Evolutionary conservation across 768 basidiomycete genomes (phyloP), one percentile per base, ranked within the genome.

Genomic region (Tremella fuciformis): DNA sequence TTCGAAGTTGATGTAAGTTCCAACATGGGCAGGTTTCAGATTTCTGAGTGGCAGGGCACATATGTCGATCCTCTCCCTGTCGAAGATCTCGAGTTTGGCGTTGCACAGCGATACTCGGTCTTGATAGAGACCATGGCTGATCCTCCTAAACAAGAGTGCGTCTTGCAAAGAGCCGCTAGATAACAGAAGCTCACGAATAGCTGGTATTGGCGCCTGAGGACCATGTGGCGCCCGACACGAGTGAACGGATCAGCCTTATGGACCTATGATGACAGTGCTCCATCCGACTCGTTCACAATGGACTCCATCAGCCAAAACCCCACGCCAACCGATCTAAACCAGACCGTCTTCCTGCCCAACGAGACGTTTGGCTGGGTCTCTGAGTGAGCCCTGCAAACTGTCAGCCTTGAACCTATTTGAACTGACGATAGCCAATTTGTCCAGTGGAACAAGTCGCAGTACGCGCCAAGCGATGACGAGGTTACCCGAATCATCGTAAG

Each of bases 1-100:
- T 54, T 59, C 41, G 58, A 59, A 39, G 58, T 46, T 13, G 58
- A 59, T 25, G 58, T 59, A 42, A 59, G 58, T 38, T 3, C 13
- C 22, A 22, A 46, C 16, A 15, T 4, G 42, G 42, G n/a, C n/a
- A 46, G 22, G 22, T 22, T 8, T 4, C 42, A n/a, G 39, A 41
- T 41, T 11, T 15, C 22, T n/a, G 22, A n/a, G 4, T 18, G 6
- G 42, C 16, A 58, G 57, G 57, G 57, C 13, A 53, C 57, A 13
- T 58, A 58, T 25, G 21, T 58, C 6, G 57, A 58, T 9, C 57
- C 57, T 8, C 7, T 53, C 13, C 50, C 39, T 8, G 34, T 58
- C 4, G 51, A 40, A 2, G 37, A 46, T 42, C 51, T 58, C 13
- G 57, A 58, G 51, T 18, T 58, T 13, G 50, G 37, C 9, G 26